Evolutionary conservation across 495 filamentous ascomycete genomes (phyloP), one percentile per base, ranked within the genome.

Genomic region (Antarctomyces pellizariae): DNA sequence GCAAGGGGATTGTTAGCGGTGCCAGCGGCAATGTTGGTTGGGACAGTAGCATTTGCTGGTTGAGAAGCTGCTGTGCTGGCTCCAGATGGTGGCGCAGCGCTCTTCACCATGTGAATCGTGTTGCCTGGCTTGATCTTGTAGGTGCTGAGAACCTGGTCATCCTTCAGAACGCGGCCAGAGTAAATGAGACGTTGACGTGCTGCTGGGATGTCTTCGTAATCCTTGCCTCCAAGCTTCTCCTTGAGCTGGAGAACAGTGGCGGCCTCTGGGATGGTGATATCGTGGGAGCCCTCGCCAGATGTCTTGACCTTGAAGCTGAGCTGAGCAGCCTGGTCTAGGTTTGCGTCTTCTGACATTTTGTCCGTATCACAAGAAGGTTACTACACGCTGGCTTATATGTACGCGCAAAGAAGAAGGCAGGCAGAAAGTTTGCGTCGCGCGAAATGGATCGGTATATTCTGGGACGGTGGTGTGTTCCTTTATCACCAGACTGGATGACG

Each of bases 71-170:
- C 46, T 5, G 61, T 55, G 8, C 65, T 46, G 9, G 62, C 37
- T 7, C 54, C 40, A 10, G 62, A 41, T 7, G 64, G 43, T 7
- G 62, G 44, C 18, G 57, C 52, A 16, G 89, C 89, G 38, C 78
- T 78, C 49, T 89, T 91, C 30, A 99, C 89, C 41, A 99, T 59
- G 48, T 99, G 89, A 33, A 95, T 67, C 5, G 86, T 93, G 43
- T 93, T 79, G n/a, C 77, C 74, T 30, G 77, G 64, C 51, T 93
- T 90, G 48, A 99, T 78, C 53, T 92, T 99, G 53, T 89, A 90
- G 13, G 67, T 62, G 29, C 57, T 67, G 22, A 99, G 49, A 0
- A 74, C 73, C 34, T 95, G 82, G 21, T 67, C 65, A 43, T 99
- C 78, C 53, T 93, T 99, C 50, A 99, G 62, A 12, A 99, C 83